A percentile compares a stretch with the other conserved stretches of the same genome.
phyloP scores from a whole-genome alignment of 2,329 filamentous ascomycete genomes.

The Raffaelea arxii region DNA sequence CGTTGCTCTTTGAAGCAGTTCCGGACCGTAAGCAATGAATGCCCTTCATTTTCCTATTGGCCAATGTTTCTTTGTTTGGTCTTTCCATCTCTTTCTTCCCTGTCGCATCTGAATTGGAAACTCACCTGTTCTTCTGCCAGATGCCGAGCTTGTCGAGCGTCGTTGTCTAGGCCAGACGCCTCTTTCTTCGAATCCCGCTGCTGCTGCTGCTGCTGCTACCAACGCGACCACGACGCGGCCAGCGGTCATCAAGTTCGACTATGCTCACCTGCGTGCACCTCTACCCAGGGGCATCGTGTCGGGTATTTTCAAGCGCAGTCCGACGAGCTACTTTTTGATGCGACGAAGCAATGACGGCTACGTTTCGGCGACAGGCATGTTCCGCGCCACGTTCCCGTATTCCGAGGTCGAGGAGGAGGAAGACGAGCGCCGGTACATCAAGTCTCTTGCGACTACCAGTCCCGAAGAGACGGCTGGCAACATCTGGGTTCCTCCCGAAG shows the following conservation, averaged over 20 bases:
- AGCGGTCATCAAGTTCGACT: slow-evolving; percentile 80
- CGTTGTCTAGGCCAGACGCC: slow-evolving; percentile 90
- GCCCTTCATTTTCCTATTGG: too few relatives aligned
- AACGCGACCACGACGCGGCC: slow-evolving; percentile 53
- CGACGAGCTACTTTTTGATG: slow-evolving; percentile 96
- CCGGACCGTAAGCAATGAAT: slow-evolving; percentile 41
- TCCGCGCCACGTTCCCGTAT: slow-evolving; percentile 81
- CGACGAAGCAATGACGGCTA: slow-evolving; percentile 77
- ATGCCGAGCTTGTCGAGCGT: slow-evolving; percentile 66
- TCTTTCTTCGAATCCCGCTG: slow-evolving; percentile 70
- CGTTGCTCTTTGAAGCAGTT: slow-evolving; percentile 41
- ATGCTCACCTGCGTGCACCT: slow-evolving; percentile 87
- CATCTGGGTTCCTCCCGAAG: slow-evolving; percentile 81
- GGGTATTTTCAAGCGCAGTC: slow-evolving; percentile 83
- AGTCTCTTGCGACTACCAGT: slow-evolving; percentile 70
- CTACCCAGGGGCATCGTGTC: slow-evolving; percentile 85
- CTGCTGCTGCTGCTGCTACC: slow-evolving; percentile 59
- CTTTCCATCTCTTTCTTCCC: not conserved
- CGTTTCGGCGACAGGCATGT: slow-evolving; percentile 83
- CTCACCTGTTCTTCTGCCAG: slow-evolving; percentile 39
- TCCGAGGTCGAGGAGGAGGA: slow-evolving; percentile 64
- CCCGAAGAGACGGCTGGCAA: slow-evolving; percentile 91
- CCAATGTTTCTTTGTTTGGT: too few relatives aligned
- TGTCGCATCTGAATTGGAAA: too few relatives aligned
- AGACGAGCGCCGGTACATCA: slow-evolving; percentile 72